Conservation (phyloP, 2,329 filamentous ascomycete species). For the Alternaria sp. region DNA sequence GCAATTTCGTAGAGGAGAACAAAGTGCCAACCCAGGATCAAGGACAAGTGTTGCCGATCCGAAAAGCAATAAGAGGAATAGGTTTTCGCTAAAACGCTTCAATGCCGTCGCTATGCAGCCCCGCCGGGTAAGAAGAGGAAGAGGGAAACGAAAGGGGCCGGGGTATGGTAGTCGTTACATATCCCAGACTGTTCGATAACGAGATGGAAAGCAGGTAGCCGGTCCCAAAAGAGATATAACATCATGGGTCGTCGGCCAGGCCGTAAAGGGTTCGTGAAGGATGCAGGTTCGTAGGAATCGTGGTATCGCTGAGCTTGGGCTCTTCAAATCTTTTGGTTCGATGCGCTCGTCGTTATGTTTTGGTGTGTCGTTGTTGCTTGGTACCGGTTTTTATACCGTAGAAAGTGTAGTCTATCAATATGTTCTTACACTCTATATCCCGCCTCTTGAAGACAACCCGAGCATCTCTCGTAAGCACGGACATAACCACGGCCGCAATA, state of each 20-base stretch:
- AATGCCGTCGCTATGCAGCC: slow-evolving; percentile 50
- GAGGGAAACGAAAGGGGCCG: slow-evolving; percentile 19
- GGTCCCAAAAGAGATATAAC: background rate
- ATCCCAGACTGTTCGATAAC: background rate
- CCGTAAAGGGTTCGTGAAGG: slow-evolving; percentile 2
- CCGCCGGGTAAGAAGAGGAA: slow-evolving; percentile 22
- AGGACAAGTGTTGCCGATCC: slow-evolving; percentile 11
- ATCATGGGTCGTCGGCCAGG: background rate
- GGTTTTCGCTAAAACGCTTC: slow-evolving; percentile 44
- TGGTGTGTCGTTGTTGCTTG: slow-evolving; percentile 25
- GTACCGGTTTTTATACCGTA: background rate
- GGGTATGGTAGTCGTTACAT: slow-evolving; percentile 2
- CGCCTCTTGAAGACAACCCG: slow-evolving; percentile 53
- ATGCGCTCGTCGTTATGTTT: slow-evolving; percentile 5
- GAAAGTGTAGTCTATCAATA: background rate
- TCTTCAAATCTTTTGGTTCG: slow-evolving; percentile 45
- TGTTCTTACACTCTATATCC: slow-evolving; percentile 44
- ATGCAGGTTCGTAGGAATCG: slow-evolving; percentile 27
- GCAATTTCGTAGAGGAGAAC: slow-evolving; percentile 3
- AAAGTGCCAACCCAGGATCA: slow-evolving; percentile 5
- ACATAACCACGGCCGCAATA: slow-evolving; percentile 52
- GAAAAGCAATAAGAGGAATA: slow-evolving; percentile 5
- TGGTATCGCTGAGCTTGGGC: slow-evolving; percentile 50
- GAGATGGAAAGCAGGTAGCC: slow-evolving; percentile 3
- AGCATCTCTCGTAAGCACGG: slow-evolving; percentile 55